Conservation (phyloP, 2,329 filamentous ascomycete species). For the Ascochyta lentis region DNA sequence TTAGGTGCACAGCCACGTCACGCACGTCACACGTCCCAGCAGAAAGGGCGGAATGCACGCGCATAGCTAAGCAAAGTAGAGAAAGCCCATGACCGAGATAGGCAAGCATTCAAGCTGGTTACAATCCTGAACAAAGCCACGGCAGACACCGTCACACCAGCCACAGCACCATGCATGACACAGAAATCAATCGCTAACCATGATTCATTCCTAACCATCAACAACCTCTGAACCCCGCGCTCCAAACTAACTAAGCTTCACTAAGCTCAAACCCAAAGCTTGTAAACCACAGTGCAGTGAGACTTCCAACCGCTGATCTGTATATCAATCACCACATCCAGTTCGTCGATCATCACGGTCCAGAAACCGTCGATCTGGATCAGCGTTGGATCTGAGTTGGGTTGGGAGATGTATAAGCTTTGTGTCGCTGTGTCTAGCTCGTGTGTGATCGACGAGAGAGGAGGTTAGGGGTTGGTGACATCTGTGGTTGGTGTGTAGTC, state of each 20-base stretch:
- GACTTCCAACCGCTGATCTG: neutral
- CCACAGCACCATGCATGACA: too few relatives aligned
- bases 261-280: neutral
- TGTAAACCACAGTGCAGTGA: neutral
- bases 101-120: too few relatives aligned
- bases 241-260: neutral
- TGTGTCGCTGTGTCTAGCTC: neutral
- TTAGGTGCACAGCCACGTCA: neutral
- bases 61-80: too few relatives aligned
- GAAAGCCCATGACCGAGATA: too few relatives aligned
- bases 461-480: too few relatives aligned
- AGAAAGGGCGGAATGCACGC: neutral
- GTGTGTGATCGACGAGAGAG: too few relatives aligned
- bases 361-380: constrained; percentile 2
- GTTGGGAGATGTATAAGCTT: constrained; percentile 1
- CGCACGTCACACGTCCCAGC: neutral
- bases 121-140: too few relatives aligned
- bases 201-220: too few relatives aligned
- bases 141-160: too few relatives aligned
- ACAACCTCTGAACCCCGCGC: too few relatives aligned
- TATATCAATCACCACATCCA: neutral
- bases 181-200: too few relatives aligned
- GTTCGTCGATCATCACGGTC: constrained; percentile 1
- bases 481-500: too few relatives aligned
- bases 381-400: neutral